Percentiles rank a stretch among this genome's conserved stretches.
Evolutionary conservation across 164 flowering plant genomes (phyloP).

Genomic region (Umbellularia californica): DNA sequence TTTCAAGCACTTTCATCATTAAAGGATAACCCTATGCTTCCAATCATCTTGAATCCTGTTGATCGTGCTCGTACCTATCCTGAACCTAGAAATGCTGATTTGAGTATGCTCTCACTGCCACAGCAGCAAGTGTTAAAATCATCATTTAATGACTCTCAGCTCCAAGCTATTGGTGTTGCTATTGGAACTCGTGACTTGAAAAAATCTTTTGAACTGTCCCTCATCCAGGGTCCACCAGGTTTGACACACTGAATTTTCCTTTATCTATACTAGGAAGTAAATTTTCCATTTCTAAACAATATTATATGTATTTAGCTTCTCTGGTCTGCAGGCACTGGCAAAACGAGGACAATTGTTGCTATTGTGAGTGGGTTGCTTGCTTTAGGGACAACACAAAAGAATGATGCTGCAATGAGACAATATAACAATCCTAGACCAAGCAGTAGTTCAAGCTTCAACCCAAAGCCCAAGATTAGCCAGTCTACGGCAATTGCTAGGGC

Average conservation of each 20-base stretch:
- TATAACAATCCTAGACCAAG: slow-evolving; percentile 19
- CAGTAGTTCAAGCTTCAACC: slow-evolving; percentile 20
- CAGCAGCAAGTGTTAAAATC: slow-evolving; percentile 54
- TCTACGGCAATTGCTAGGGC: slow-evolving; percentile 79
- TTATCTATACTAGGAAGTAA: neutral
- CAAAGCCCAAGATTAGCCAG: slow-evolving; percentile 41
- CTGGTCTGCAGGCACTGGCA: slow-evolving; percentile 79
- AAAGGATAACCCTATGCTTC: slow-evolving; percentile 71
- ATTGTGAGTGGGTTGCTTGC: slow-evolving; percentile 84
- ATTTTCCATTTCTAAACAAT: neutral
- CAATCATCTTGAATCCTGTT: slow-evolving; percentile 61
- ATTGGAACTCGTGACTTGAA: slow-evolving; percentile 37
- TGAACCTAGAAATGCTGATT: slow-evolving; percentile 26
- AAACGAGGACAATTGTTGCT: slow-evolving; percentile 89
- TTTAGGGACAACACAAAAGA: slow-evolving; percentile 25
- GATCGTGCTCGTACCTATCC: slow-evolving; percentile 15
- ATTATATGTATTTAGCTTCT: slow-evolving; percentile 2
- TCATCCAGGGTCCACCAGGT: slow-evolving; percentile 99
- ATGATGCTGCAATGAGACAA: slow-evolving; percentile 14
- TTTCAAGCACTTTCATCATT: slow-evolving; percentile 89
- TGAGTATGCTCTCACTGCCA: slow-evolving; percentile 49
- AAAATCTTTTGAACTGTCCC: slow-evolving; percentile 58
- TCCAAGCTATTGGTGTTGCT: slow-evolving; percentile 66
- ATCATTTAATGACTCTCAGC: slow-evolving; percentile 80
- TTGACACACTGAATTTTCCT: neutral